phyloP scores from a whole-genome alignment of 257 asterid genomes.

The Knoxia roxburghii region DNA sequence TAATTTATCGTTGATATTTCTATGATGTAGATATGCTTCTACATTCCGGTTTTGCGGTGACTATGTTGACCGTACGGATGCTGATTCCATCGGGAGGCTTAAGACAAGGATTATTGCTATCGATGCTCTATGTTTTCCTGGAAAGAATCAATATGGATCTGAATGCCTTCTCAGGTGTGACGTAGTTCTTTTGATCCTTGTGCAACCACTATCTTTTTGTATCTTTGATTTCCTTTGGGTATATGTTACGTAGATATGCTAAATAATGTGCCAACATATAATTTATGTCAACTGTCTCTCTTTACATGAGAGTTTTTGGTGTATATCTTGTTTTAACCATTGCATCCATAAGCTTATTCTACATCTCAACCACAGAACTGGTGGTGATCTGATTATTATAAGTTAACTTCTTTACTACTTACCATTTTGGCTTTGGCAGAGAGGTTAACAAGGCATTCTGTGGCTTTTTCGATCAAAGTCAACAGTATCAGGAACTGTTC shows the following conservation, averaged over 20 bases:
- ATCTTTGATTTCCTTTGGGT: background rate
- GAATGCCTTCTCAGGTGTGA: conserved; percentile 56
- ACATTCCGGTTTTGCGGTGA: conserved; percentile 73
- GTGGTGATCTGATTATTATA: background rate
- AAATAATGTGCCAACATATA: background rate
- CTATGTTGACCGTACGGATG: conserved; percentile 44
- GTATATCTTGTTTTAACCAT: background rate
- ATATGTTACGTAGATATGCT: background rate
- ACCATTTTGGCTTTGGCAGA: conserved; percentile 19
- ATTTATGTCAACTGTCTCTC: background rate
- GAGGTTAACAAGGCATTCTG: conserved; percentile 82
- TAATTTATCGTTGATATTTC: background rate
- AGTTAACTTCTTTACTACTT: background rate
- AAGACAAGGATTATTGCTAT: conserved; percentile 76
- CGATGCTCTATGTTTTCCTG: conserved; percentile 70
- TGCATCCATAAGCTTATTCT: background rate
- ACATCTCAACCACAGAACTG: background rate
- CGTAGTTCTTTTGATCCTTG: background rate
- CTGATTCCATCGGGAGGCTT: conserved; percentile 59
- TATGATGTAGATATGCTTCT: conserved; percentile 51
- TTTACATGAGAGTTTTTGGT: background rate
- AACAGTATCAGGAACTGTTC: conserved; percentile 22
- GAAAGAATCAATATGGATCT: conserved; percentile 53
- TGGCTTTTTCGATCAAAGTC: conserved; percentile 55
- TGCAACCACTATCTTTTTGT: background rate